Evolutionary conservation across 331 rosid species (phyloP).

Genomic region (Dryas integrifolia): DNA sequence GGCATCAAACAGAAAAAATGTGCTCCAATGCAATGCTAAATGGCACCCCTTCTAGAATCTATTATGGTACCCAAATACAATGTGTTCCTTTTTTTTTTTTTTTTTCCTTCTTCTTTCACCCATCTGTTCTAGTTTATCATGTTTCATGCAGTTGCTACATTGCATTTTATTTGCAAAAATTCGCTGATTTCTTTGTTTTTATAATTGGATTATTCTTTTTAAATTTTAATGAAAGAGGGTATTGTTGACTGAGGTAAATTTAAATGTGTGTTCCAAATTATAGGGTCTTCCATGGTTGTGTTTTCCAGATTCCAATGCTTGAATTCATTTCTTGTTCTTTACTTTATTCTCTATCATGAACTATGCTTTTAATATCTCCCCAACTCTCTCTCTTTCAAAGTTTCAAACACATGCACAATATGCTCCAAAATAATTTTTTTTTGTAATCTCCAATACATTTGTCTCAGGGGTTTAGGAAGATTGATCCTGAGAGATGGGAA

Average conservation of each 20-base stretch:
- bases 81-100: neutral
- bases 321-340: neutral
- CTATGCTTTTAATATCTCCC: neutral
- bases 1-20: neutral
- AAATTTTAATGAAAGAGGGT: neutral
- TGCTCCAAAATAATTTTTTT: neutral
- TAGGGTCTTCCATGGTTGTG: neutral
- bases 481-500: constrained; percentile 91
- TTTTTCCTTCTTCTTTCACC: neutral
- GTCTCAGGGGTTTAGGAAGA: constrained; percentile 87
- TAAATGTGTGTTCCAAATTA: neutral
- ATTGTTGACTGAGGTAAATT: neutral
- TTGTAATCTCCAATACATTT: neutral
- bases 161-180: neutral
- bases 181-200: neutral
- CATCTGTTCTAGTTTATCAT: neutral
- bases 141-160: neutral
- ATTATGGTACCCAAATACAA: neutral
- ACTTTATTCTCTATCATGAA: neutral
- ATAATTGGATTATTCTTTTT: neutral
- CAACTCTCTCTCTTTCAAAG: neutral
- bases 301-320: neutral
- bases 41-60: neutral
- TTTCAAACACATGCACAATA: neutral
- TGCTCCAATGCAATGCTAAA: neutral